Percentiles rank a stretch among this genome's conserved stretches.
phyloP scores from a whole-genome alignment of 2,329 filamentous ascomycete species.

The Microascus cirrosus region DNA sequence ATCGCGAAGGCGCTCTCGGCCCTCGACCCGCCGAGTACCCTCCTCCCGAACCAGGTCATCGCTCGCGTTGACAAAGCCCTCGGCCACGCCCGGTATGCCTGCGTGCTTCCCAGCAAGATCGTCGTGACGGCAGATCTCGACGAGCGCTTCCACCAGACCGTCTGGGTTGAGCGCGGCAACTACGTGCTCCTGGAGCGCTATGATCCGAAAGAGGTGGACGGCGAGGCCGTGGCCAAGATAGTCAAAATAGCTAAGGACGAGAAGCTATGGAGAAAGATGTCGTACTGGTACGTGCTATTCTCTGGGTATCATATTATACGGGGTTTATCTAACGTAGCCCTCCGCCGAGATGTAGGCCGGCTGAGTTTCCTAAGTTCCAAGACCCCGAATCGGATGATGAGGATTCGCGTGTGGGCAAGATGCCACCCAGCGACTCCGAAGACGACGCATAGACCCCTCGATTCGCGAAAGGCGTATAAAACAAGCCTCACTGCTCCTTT shows the following conservation, averaged over 20 bases:
- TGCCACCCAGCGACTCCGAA: slow-evolving; percentile 74
- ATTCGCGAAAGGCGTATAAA: slow-evolving; percentile 3
- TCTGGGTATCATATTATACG: neutral
- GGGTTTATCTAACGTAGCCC: slow-evolving; percentile 3
- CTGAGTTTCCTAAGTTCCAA: slow-evolving; percentile 52
- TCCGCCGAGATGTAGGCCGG: slow-evolving; percentile 48
- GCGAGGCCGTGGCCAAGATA: slow-evolving; percentile 69
- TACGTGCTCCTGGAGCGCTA: slow-evolving; percentile 73
- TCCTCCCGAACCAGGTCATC: slow-evolving; percentile 52
- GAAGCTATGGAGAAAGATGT: slow-evolving; percentile 79
- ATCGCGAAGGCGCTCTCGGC: slow-evolving; percentile 61
- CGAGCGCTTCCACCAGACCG: slow-evolving; percentile 75
- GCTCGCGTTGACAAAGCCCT: slow-evolving; percentile 71
- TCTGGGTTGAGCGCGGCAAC: slow-evolving; percentile 85
- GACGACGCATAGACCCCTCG: slow-evolving; percentile 35
- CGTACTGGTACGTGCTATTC: slow-evolving; percentile 58
- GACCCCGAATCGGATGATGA: slow-evolving; percentile 40
- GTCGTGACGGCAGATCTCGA: slow-evolving; percentile 70
- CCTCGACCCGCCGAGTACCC: slow-evolving; percentile 45
- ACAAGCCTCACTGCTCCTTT: slow-evolving; percentile 15
- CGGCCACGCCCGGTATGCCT: slow-evolving; percentile 82
- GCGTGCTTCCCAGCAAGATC: slow-evolving; percentile 57
- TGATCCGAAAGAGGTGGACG: slow-evolving; percentile 18
- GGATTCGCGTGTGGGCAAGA: slow-evolving; percentile 69
- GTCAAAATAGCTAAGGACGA: slow-evolving; percentile 88